Percentiles rank a stretch among this genome's conserved stretches.
Conservation (phyloP, 306 rosid species). For the Lotus japonicus region DNA sequence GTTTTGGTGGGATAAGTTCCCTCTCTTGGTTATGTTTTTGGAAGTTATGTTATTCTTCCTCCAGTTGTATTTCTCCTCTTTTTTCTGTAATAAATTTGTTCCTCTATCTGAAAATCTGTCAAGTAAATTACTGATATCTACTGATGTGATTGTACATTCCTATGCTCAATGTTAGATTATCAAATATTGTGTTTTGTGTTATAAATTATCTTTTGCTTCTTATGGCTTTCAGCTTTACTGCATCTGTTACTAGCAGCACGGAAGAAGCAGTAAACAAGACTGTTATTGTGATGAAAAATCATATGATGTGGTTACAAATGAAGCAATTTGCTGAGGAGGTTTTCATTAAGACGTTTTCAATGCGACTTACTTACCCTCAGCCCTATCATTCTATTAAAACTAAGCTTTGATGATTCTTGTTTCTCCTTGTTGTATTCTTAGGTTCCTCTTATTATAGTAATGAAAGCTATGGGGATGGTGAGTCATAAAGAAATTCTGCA, state of each 20-base stretch:
- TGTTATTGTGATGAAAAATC: constrained; percentile 65
- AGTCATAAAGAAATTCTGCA: no score
- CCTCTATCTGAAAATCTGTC: not conserved
- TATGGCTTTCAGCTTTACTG: constrained; percentile 56
- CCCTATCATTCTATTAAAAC: not conserved
- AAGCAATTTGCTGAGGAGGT: constrained; percentile 71
- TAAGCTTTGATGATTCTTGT: not conserved
- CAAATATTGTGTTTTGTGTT: not conserved
- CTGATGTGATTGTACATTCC: not conserved
- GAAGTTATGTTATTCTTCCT: not conserved
- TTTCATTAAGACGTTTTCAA: constrained; percentile 2
- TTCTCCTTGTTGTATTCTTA: constrained; percentile 20
- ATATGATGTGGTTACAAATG: constrained; percentile 60
- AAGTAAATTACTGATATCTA: not conserved
- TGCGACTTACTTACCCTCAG: not conserved
- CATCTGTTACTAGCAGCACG: no score
- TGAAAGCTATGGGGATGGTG: no score
- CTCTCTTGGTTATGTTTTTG: not conserved
- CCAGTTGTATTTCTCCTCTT: not conserved
- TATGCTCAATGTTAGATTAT: not conserved
- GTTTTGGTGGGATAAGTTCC: not conserved
- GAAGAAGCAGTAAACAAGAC: constrained; percentile 67
- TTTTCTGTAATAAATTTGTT: not conserved
- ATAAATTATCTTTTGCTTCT: constrained; percentile 14
- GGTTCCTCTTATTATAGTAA: no score